Base-by-base conservation (phyloP, 495 filamentous ascomycete genomes). In the Hapsidospora chrysogenum region DNA sequence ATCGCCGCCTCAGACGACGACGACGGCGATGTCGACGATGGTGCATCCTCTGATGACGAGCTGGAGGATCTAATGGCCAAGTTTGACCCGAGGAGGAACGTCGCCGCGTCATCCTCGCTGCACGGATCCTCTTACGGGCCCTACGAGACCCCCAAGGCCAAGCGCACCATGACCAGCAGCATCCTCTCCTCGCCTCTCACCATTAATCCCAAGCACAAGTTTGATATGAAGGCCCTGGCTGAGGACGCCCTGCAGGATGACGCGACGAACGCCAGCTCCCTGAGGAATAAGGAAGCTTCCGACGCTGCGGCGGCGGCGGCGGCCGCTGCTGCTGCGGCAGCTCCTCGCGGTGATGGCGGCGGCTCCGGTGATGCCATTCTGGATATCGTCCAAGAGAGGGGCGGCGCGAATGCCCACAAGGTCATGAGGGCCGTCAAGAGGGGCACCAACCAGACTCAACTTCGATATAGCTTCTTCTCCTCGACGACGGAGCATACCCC, bases 1-100 rank as follows among this genome's bases (percentile, higher is more conserved):
- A 76, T 84, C 34, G 66, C 61, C 28, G 66, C 59, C 38, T 86
- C 80, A 0, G 80, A 85, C 45, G 75, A 75, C 35, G 79, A 82
- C 17, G 72, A 70, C 8, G 61, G 56, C 1, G 72, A 72, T 39
- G 75, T 72, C 0, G 62, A 74, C 36, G 51, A 42, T n/a, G n/a
- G n/a, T n/a, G n/a, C n/a, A n/a, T n/a, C n/a, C 35, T 43, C 42
- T 17, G 17, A 48, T 43, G 21, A 21, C 16, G 30, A 31, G 2
- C 20, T 39, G 10, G 37, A 39, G 16, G 37, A 39, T 21, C 29
- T 39, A n/a, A 17, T 26, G 26, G 40, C 40, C 20, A 33, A 37
- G 47, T 43, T 38, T 38, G 25, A 49, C 38, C 31, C 35, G 37
- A 42, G 10, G 41, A 42, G 17, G 51, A 44, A 8, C 33, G 41